Evolutionary conservation across 768 basidiomycete species (phyloP).

Genomic region (Nidula microcarpa): DNA sequence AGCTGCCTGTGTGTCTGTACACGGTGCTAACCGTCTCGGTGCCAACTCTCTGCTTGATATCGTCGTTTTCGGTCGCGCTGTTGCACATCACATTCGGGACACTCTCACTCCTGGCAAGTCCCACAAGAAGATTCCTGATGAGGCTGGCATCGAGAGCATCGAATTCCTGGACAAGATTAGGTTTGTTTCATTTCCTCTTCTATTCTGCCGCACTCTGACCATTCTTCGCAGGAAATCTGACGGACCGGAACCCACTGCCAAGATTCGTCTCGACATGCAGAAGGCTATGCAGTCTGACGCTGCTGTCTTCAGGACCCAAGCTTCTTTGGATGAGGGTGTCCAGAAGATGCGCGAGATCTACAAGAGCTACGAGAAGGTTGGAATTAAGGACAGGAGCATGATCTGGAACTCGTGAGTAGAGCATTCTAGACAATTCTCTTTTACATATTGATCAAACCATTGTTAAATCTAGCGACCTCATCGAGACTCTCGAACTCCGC

Average conservation of each 20-base stretch:
- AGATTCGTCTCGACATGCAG: constrained; percentile 94
- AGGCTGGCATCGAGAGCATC: constrained; percentile 81
- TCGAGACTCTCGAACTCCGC: constrained; percentile 96
- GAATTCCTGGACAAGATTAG: constrained; percentile 88
- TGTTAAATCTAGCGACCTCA: constrained; percentile 67
- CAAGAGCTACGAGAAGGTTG: constrained; percentile 85
- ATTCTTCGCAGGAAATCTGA: constrained; percentile 53
- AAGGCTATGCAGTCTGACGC: constrained; percentile 99
- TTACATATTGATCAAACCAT: constrained; percentile 1
- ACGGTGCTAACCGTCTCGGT: constrained; percentile 98
- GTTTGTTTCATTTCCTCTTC: constrained; percentile 16
- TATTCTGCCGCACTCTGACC: constrained; percentile 1
- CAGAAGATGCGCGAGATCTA: constrained; percentile 82
- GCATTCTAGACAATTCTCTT: neutral
- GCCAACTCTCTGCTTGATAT: constrained; percentile 99
- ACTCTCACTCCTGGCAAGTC: constrained; percentile 86
- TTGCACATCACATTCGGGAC: constrained; percentile 95
- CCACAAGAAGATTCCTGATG: constrained; percentile 83
- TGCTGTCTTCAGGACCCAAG: constrained; percentile 94
- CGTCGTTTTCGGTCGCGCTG: constrained; percentile 99
- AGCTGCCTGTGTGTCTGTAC: constrained; percentile 97
- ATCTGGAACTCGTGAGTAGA: constrained; percentile 94
- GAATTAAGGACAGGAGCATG: constrained; percentile 98
- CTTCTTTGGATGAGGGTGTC: constrained; percentile 90
- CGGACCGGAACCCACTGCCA: constrained; percentile 82